These are phyloP conservation scores for Entomophthora muscae DNA, from an alignment of 371 early-diverging fungal species.

Conservation along the genomic window DNA sequence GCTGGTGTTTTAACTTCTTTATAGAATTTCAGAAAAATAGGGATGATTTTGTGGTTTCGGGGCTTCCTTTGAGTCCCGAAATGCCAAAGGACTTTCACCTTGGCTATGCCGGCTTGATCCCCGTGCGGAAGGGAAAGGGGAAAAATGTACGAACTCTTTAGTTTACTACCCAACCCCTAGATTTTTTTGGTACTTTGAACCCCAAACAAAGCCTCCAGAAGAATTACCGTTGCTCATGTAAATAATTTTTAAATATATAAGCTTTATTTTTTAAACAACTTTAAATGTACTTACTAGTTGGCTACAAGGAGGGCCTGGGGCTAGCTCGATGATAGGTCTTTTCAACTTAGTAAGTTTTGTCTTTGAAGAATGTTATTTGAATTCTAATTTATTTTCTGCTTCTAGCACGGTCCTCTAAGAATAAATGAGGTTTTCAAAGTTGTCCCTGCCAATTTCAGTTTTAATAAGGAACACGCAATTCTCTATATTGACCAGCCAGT, in stretches of 20 bases:
- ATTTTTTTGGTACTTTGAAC: slow-evolving; percentile 53
- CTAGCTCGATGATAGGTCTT: slow-evolving; percentile 37
- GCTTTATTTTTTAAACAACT: not conserved
- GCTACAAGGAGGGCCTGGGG: slow-evolving; percentile 50
- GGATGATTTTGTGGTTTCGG: not conserved
- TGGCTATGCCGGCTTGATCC: not conserved
- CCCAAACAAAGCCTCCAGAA: slow-evolving; percentile 23
- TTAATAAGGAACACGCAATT: slow-evolving; percentile 28
- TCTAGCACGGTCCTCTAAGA: slow-evolving; percentile 27
- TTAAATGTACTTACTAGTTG: slow-evolving; percentile 14
- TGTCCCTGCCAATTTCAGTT: slow-evolving; percentile 15
- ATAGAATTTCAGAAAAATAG: no score
- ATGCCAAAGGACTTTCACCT: not conserved
- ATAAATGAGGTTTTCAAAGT: slow-evolving; percentile 17
- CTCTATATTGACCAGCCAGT: slow-evolving; percentile 48
- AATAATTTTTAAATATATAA: slow-evolving; percentile 4
- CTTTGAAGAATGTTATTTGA: not conserved
- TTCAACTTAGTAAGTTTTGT: slow-evolving; percentile 18
- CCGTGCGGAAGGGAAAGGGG: not conserved
- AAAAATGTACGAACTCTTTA: not conserved
- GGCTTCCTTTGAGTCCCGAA: not conserved
- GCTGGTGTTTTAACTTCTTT: no score
- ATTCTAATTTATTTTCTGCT: not conserved
- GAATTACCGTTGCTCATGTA: slow-evolving; percentile 27
- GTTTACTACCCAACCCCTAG: not conserved